A percentile compares a stretch with the other conserved stretches of the same genome.
phyloP scores from a whole-genome alignment of 1,284 basidiomycete genomes.

The Golubevia pallescens region DNA sequence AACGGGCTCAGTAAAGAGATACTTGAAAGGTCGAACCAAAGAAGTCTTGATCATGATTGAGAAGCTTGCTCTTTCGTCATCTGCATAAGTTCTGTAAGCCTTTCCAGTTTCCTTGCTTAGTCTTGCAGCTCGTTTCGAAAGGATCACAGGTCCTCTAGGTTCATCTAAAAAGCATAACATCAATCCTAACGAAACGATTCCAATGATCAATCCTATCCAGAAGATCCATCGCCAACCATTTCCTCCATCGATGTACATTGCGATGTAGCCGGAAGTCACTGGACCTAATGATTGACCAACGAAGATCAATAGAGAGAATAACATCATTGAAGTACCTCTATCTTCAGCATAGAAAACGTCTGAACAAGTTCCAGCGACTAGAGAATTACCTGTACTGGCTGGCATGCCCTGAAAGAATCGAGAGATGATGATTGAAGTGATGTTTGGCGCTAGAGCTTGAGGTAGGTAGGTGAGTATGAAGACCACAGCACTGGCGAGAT shows the following conservation, averaged over 20 bases:
- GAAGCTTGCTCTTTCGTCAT: slow-evolving; percentile 46
- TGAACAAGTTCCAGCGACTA: slow-evolving; percentile 52
- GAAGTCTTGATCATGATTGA: slow-evolving; percentile 55
- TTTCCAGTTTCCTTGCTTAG: slow-evolving; percentile 65
- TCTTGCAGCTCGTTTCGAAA: slow-evolving; percentile 61
- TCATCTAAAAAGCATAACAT: slow-evolving; percentile 57
- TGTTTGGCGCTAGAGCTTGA: slow-evolving; percentile 52
- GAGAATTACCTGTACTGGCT: slow-evolving; percentile 56
- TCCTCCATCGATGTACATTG: slow-evolving; percentile 25
- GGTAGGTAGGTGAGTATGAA: slow-evolving; percentile 42
- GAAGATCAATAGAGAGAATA: slow-evolving; percentile 65
- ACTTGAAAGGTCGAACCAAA: slow-evolving; percentile 52
- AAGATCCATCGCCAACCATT: slow-evolving; percentile 52
- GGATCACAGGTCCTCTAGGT: slow-evolving; percentile 65
- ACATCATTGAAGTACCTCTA: slow-evolving; percentile 65
- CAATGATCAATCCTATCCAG: slow-evolving; percentile 51
- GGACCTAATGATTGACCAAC: slow-evolving; percentile 59
- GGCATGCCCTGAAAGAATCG: slow-evolving; percentile 62
- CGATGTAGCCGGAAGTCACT: slow-evolving; percentile 43
- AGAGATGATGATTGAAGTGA: slow-evolving; percentile 57
- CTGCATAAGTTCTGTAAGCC: slow-evolving; percentile 63
- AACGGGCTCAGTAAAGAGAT: slow-evolving; percentile 67
- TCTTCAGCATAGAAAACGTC: slow-evolving; percentile 63
- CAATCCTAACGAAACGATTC: slow-evolving; percentile 20
- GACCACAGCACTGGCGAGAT: slow-evolving; percentile 19